Conservation (phyloP, 768 basidiomycete genomes). For the Cystofilobasidium capitatum region DNA sequence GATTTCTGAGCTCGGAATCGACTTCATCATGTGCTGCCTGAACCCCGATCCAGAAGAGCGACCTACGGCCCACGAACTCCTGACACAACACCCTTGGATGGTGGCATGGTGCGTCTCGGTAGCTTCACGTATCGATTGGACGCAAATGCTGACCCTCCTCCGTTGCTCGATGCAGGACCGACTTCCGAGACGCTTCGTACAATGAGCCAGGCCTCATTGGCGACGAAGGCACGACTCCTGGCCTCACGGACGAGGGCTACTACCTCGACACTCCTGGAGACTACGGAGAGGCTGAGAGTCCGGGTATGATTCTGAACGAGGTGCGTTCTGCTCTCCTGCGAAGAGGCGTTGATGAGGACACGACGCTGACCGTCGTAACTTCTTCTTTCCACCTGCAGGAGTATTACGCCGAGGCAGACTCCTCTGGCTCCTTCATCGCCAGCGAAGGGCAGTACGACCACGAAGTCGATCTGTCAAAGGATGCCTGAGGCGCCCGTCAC, state of each 20-base stretch:
- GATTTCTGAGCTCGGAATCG: constrained; percentile 77
- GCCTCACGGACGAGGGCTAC: neutral
- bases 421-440: too few species aligned
- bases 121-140: neutral
- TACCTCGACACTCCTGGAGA: constrained; percentile 1
- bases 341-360: too few species aligned
- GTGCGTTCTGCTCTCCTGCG: too few species aligned
- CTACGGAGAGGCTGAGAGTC: too few species aligned
- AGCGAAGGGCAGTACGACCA: too few species aligned
- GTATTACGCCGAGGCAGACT: too few species aligned
- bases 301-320: too few species aligned
- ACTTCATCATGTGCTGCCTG: constrained; percentile 85
- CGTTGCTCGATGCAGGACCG: neutral
- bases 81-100: constrained; percentile 70
- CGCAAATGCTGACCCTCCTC: neutral
- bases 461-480: too few species aligned
- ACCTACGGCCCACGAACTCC: constrained; percentile 73
- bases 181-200: constrained; percentile 3
- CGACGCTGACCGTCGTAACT: too few species aligned
- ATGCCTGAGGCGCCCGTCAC: too few species aligned
- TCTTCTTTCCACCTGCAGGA: too few species aligned
- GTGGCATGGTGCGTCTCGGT: constrained; percentile 4
- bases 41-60: constrained; percentile 74
- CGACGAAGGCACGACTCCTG: neutral
- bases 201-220: neutral